These are phyloP conservation scores for Pythium oligandrum DNA, from an alignment of 352 stramenopile species.

Conservation along the genomic window DNA sequence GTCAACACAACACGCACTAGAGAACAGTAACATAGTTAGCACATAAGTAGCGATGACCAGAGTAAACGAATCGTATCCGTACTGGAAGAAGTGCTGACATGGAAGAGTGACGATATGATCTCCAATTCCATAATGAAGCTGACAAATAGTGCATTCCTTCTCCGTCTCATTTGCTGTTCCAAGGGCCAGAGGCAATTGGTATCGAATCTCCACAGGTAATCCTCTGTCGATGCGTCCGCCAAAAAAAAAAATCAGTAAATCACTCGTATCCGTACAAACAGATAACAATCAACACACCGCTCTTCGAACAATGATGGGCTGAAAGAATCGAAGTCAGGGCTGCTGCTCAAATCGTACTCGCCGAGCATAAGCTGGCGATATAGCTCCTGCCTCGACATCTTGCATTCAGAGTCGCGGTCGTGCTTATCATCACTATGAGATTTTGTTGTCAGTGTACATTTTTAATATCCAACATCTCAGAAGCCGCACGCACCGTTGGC, in stretches of 20 bases:
- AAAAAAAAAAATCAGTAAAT: constrained; percentile 4
- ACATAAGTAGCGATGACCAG: too few relatives aligned
- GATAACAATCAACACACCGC: constrained; percentile 35
- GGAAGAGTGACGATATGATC: constrained; percentile 81
- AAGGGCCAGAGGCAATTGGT: constrained; percentile 70
- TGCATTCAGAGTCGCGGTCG: constrained; percentile 38
- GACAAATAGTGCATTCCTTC: constrained; percentile 85
- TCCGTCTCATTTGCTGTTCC: constrained; percentile 78
- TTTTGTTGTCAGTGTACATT: too few relatives aligned
- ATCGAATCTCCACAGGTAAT: constrained; percentile 71
- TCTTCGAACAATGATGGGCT: constrained; percentile 66
- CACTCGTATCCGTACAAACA: not conserved
- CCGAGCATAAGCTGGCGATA: constrained; percentile 57
- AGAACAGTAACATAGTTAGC: not conserved
- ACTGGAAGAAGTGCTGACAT: constrained; percentile 88
- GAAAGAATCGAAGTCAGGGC: constrained; percentile 61
- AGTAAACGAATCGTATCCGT: constrained; percentile 8
- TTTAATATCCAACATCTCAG: not conserved
- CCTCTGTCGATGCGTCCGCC: constrained; percentile 26
- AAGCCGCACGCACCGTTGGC: constrained; percentile 35
- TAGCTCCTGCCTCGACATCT: constrained; percentile 56
- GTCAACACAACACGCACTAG: constrained; percentile 74
- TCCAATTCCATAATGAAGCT: constrained; percentile 76
- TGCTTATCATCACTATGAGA: constrained; percentile 28
- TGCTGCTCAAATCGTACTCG: constrained; percentile 56